Percentiles rank a stretch among this genome's conserved stretches.
Conservation (phyloP, 257 asterid species). For the Penstemon eatonii region DNA sequence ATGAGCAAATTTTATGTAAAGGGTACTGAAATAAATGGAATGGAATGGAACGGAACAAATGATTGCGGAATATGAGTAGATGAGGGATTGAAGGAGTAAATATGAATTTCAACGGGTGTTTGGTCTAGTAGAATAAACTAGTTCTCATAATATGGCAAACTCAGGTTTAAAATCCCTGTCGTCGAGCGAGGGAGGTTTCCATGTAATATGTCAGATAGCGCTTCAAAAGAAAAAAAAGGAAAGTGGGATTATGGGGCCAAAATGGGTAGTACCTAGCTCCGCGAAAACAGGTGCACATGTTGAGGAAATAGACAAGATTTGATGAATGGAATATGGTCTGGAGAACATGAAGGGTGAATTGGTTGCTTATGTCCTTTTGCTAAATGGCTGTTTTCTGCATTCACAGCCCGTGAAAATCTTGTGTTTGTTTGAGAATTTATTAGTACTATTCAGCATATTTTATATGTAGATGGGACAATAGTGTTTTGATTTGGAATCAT, state of each 20-base stretch:
- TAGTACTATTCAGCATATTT: background rate
- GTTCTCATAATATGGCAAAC: too few relatives aligned
- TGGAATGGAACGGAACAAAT: constrained; percentile 29
- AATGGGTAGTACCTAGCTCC: constrained; percentile 34
- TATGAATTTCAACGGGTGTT: background rate
- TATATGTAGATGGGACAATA: constrained; percentile 15
- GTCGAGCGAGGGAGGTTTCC: too few relatives aligned
- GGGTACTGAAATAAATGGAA: constrained; percentile 42
- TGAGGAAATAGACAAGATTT: constrained; percentile 57
- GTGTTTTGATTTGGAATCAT: constrained; percentile 24
- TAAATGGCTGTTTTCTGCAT: constrained; percentile 45
- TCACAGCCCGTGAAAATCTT: constrained; percentile 46
- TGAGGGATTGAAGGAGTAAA: background rate
- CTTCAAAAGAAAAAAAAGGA: background rate
- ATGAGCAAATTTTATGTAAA: constrained; percentile 24
- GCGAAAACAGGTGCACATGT: constrained; percentile 51
- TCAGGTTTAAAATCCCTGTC: too few relatives aligned
- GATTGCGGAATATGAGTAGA: constrained; percentile 27
- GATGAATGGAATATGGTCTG: constrained; percentile 38
- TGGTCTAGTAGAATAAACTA: too few relatives aligned
- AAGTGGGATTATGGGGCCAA: constrained; percentile 22
- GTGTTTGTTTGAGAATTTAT: constrained; percentile 31
- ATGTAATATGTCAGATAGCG: too few relatives aligned
- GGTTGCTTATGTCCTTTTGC: constrained; percentile 58
- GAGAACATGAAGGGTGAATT: constrained; percentile 55